Conservation (phyloP, 108 stramenopile species). For the Skeletonema tropicum region DNA sequence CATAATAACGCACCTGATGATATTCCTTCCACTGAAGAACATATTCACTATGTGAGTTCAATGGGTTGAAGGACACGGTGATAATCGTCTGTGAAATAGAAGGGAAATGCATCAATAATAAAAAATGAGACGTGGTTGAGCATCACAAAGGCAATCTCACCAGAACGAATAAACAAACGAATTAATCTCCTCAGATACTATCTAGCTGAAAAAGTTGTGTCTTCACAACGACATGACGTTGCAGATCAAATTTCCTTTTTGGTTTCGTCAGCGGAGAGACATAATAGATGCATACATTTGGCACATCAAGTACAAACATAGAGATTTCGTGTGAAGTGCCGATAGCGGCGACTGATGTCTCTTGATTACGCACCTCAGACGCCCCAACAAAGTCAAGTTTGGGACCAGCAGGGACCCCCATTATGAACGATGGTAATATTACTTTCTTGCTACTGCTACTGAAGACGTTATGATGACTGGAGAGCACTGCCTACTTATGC, state of each 20-base stretch:
- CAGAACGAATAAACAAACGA: background rate
- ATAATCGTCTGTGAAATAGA: constrained; percentile 39
- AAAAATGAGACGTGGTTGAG: background rate
- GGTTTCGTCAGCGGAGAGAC: constrained; percentile 38
- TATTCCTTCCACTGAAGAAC: constrained; percentile 53
- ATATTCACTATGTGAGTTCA: constrained; percentile 42
- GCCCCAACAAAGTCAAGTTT: constrained; percentile 55
- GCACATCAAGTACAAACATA: background rate
- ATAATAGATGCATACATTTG: background rate
- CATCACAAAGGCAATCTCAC: background rate
- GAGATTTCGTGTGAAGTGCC: background rate
- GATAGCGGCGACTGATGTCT: background rate
- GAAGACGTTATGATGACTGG: no score
- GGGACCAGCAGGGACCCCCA: constrained; percentile 30
- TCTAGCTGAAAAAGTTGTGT: constrained; percentile 51
- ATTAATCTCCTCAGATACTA: constrained; percentile 51
- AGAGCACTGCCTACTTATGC: no score
- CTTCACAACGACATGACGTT: constrained; percentile 32
- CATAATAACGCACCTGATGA: constrained; percentile 28
- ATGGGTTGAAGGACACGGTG: constrained; percentile 45
- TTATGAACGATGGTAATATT: background rate
- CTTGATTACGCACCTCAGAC: constrained; percentile 41
- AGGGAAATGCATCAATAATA: background rate
- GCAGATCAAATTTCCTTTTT: constrained; percentile 38
- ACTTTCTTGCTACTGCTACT: no score